Base-by-base conservation (phyloP, 257 asterid species). In the Nyctanthes arbortristis region DNA sequence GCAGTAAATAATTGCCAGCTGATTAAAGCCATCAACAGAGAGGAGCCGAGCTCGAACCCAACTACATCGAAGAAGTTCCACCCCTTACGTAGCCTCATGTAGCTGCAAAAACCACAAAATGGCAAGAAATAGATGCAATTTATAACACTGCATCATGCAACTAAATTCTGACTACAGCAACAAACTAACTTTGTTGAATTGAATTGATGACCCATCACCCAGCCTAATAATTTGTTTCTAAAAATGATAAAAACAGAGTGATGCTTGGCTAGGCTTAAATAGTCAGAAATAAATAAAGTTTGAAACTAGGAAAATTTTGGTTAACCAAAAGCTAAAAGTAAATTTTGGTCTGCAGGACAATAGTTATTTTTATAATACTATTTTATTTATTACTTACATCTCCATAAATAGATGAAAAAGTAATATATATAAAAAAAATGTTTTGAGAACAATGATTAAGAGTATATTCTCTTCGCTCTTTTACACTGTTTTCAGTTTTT, bases 1-100 rank as follows among this genome's bases (percentile, higher is more conserved):
- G 92, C 90, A 20, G 82, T 61, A 72, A 84, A 89, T 47, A 94
- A 80, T 76, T 94, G 99, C 97, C 97, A 91, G 85, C 99, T 91
- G 65, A 89, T 72, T 69, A 91, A 89, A 69, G 99, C 97, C 93
- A 91, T 89, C 63, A 71, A 76, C 85, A 94, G 76, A 29, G 99
- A 91, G 67, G 93, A 75, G 72, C 86, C 78, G 5, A 94, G 80
- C 82, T 91, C 96, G 57, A 93, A 91, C 69, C 96, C 96, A 30
- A 93, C 93, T 14, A 91, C 84, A 72, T 89, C 81, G 0, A 95
- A 86, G 11, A 91, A 83, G 62, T 91, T 93, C 99, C 99, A 93
- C 66, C 96, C 99, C 79, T 91, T 69, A 5, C 95, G 83, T 63
- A 66, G 88, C 72, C 79, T 91, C 86, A 93, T 77, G 77, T 93